Evolutionary conservation across 352 stramenopile genomes (phyloP).

Genomic region (Thraustochytrium striatum): DNA sequence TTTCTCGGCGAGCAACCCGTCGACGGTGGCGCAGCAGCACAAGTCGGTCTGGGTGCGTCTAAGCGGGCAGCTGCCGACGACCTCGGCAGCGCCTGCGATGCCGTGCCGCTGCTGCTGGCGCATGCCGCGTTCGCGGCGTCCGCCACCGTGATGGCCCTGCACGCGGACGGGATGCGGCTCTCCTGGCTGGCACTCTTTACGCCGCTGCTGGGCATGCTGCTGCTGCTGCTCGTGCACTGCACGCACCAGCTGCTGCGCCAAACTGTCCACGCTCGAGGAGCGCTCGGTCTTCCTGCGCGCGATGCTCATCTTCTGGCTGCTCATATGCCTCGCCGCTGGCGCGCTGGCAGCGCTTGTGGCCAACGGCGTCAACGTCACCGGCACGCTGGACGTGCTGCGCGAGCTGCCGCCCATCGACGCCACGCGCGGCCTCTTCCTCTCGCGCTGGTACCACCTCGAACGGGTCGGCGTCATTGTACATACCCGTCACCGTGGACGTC

Average conservation of each 20-base stretch:
- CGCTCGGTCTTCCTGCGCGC: constrained; percentile 7
- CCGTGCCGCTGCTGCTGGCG: background rate
- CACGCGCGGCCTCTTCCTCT: background rate
- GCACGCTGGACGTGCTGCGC: background rate
- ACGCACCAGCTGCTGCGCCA: background rate
- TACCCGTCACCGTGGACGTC: background rate
- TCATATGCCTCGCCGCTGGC: background rate
- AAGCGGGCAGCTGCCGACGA: too few species aligned
- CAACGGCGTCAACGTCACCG: background rate
- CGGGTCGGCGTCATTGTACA: too few species aligned
- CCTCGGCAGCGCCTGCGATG: too few species aligned
- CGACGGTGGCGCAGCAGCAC: too few species aligned
- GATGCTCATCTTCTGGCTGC: background rate
- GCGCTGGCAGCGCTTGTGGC: constrained; percentile 13
- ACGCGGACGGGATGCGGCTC: background rate
- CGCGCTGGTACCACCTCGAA: background rate
- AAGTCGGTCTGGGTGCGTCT: too few species aligned
- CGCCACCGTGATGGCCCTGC: background rate
- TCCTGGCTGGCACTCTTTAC: background rate
- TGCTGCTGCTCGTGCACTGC: background rate
- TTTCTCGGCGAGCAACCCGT: too few species aligned
- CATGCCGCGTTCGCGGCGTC: background rate
- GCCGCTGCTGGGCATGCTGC: constrained; percentile 7
- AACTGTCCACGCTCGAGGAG: background rate
- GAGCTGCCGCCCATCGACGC: background rate